These are phyloP conservation scores for Penicillium sp. DNA, from an alignment of 2,329 filamentous ascomycete species.

Conservation along the genomic window DNA sequence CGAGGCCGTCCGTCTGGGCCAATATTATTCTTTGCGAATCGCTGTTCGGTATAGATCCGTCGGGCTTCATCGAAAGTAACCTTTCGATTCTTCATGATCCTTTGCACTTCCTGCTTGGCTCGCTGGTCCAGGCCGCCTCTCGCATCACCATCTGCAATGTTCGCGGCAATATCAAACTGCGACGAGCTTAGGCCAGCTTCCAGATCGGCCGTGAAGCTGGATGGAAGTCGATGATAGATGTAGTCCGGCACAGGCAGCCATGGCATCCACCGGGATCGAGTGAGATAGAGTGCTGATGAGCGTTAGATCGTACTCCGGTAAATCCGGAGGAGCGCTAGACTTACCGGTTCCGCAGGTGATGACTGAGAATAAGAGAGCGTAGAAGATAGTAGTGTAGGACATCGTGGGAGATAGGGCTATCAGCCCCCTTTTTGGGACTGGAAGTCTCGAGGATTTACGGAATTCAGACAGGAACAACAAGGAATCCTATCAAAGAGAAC, in stretches of 20 bases:
- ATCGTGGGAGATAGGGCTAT: slow-evolving; percentile 46
- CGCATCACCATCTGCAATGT: slow-evolving; percentile 72
- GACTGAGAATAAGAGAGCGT: slow-evolving; percentile 66
- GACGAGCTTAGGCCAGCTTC: slow-evolving; percentile 79
- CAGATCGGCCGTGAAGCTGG: slow-evolving; percentile 74
- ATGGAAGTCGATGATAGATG: slow-evolving; percentile 72
- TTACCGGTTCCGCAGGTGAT: slow-evolving; percentile 66
- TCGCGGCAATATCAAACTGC: slow-evolving; percentile 76
- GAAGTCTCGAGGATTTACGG: neutral
- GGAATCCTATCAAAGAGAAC: neutral
- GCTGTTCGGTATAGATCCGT: slow-evolving; percentile 75
- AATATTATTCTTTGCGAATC: slow-evolving; percentile 83
- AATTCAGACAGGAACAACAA: neutral
- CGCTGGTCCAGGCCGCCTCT: slow-evolving; percentile 74
- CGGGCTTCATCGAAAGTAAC: slow-evolving; percentile 89
- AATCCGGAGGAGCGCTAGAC: slow-evolving; percentile 17
- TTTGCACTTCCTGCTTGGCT: slow-evolving; percentile 75
- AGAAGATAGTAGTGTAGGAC: slow-evolving; percentile 70
- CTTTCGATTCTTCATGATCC: slow-evolving; percentile 81
- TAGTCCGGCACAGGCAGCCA: slow-evolving; percentile 61
- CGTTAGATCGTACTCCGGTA: slow-evolving; percentile 3
- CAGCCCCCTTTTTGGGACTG: neutral
- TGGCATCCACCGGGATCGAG: slow-evolving; percentile 70
- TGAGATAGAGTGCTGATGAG: slow-evolving; percentile 66
- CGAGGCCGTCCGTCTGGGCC: slow-evolving; percentile 78